Evolutionary conservation across 2,329 filamentous ascomycete genomes (phyloP).

Genomic region (Diaporthe citri): DNA sequence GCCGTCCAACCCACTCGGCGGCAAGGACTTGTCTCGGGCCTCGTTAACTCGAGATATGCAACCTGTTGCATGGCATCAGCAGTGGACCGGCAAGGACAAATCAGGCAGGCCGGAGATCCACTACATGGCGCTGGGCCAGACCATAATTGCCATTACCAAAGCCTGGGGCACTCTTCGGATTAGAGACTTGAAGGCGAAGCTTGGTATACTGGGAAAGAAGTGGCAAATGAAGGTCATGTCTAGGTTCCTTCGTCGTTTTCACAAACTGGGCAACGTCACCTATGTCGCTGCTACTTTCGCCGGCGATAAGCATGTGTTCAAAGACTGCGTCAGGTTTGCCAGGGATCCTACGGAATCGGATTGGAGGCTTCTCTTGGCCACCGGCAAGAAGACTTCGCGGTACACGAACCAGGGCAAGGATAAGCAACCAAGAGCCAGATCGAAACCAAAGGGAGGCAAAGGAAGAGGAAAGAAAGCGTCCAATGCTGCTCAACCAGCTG

Average conservation of each 20-base stretch:
- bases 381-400: conserved; percentile 55
- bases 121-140: conserved; percentile 68
- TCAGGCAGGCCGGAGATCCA: conserved; percentile 56
- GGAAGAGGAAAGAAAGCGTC: conserved; percentile 18
- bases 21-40: conserved; percentile 50
- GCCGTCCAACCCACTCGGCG: conserved; percentile 40
- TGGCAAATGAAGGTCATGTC: conserved; percentile 73
- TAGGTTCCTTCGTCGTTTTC: conserved; percentile 70
- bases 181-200: conserved; percentile 68
- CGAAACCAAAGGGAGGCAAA: conserved; percentile 34
- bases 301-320: conserved; percentile 64
- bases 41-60: conserved; percentile 57
- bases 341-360: conserved; percentile 68
- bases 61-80: conserved; percentile 66
- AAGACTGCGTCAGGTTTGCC: conserved; percentile 71
- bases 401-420: conserved; percentile 43
- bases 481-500: conserved; percentile 6
- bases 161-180: conserved; percentile 71
- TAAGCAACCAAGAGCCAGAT: conserved; percentile 43
- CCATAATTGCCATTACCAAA: conserved; percentile 68
- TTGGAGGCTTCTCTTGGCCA: conserved; percentile 67
- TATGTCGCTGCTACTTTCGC: conserved; percentile 69
- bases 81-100: conserved; percentile 67
- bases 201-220: conserved; percentile 65
- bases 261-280: conserved; percentile 65